Conservation (phyloP, 2,329 filamentous ascomycete species). For the Gaeumannomyces sp. region DNA sequence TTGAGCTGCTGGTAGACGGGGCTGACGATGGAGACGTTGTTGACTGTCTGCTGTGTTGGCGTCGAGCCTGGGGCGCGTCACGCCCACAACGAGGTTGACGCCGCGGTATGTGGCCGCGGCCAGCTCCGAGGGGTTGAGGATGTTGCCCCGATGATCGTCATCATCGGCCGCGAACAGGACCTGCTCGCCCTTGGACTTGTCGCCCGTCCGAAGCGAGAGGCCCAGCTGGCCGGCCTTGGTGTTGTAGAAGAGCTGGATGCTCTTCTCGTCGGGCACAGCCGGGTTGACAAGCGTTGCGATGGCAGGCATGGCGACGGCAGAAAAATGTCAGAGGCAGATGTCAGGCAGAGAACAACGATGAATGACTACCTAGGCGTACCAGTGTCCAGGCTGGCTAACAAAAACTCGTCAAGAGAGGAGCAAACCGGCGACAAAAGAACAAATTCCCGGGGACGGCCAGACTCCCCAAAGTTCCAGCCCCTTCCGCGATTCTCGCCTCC, state of each 20-base stretch:
- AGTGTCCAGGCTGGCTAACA: too few species aligned
- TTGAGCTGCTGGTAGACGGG: constrained; percentile 3
- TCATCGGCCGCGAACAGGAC: not conserved
- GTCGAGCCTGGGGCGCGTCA: not conserved
- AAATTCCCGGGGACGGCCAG: too few species aligned
- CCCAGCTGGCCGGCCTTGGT: constrained; percentile 1
- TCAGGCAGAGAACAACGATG: too few species aligned
- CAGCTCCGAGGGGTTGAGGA: constrained; percentile 4
- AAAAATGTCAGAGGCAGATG: too few species aligned
- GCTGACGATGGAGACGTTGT: constrained; percentile 7
- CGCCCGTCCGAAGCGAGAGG: constrained; percentile 1
- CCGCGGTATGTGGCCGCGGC: constrained; percentile 2
- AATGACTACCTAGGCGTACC: too few species aligned
- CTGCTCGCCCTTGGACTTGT: constrained; percentile 4
- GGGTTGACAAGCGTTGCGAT: constrained; percentile 3
- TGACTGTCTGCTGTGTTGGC: constrained; percentile 5
- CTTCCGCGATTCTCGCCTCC: too few species aligned
- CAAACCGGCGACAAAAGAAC: too few species aligned
- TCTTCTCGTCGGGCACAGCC: constrained; percentile 1
- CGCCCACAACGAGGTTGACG: constrained; percentile 3
- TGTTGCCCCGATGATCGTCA: not conserved
- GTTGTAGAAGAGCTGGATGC: constrained; percentile 6
- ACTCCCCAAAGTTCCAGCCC: too few species aligned
- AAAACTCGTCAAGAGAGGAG: too few species aligned
- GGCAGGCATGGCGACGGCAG: not conserved